Evolutionary conservation across 2,329 filamentous ascomycete species (phyloP).

Genomic region (Epichloe baconii): DNA sequence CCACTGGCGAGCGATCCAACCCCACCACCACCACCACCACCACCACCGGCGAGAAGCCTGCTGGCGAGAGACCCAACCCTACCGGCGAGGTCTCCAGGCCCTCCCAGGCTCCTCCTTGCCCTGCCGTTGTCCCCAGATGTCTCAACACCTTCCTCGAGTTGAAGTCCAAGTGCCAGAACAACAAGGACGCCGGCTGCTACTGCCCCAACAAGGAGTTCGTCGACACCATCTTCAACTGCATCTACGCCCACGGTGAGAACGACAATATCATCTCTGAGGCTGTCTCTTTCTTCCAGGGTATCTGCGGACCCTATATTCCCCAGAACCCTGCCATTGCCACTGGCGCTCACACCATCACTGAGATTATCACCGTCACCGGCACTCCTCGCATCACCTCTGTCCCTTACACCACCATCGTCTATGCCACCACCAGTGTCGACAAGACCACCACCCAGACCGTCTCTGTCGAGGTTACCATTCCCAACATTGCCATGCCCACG

Average conservation of each 20-base stretch:
- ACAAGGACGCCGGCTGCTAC: slow-evolving; percentile 75
- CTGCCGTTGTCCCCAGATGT: slow-evolving; percentile 69
- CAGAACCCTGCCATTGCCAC: slow-evolving; percentile 80
- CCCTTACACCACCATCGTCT: slow-evolving; percentile 37
- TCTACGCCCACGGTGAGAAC: slow-evolving; percentile 60
- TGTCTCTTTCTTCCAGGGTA: slow-evolving; percentile 76
- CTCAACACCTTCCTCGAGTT: slow-evolving; percentile 79
- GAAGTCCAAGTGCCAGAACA: slow-evolving; percentile 59
- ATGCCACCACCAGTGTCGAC: slow-evolving; percentile 33
- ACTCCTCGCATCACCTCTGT: slow-evolving; percentile 37
- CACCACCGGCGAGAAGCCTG: not conserved
- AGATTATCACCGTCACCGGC: slow-evolving; percentile 42
- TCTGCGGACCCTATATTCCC: slow-evolving; percentile 65
- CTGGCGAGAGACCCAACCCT: slow-evolving; percentile 6
- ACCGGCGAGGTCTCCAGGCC: slow-evolving; percentile 6
- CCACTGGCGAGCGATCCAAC: slow-evolving; percentile 6
- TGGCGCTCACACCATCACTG: slow-evolving; percentile 51
- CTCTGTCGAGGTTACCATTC: slow-evolving; percentile 38
- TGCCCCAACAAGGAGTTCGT: slow-evolving; percentile 70
- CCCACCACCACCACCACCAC: not conserved
- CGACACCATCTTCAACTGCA: slow-evolving; percentile 65
- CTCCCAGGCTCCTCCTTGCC: slow-evolving; percentile 31
- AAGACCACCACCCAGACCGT: slow-evolving; percentile 35
- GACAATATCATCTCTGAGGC: slow-evolving; percentile 56
- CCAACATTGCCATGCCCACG: slow-evolving; percentile 37